A percentile compares a stretch with the other conserved stretches of the same genome.
Conservation (phyloP, 805 yeast species). For the Saturnispora kantuleensis region DNA sequence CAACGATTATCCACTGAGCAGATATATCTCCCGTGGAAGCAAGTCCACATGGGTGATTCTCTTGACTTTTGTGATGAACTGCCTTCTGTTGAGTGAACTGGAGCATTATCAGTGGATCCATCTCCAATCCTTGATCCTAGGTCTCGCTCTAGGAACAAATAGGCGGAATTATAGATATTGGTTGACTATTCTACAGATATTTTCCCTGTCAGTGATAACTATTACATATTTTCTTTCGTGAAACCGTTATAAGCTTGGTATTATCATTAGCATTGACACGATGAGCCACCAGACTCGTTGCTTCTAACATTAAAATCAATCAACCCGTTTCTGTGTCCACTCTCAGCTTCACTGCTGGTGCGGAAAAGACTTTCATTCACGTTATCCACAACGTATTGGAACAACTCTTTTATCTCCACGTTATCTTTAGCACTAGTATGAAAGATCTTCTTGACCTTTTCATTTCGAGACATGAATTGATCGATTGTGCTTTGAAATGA, state of each 20-base stretch:
- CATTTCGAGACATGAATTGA: conserved; percentile 18
- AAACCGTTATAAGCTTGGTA: background rate
- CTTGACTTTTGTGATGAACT: conserved; percentile 1
- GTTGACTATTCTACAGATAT: conserved; percentile 1
- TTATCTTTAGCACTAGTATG: conserved; percentile 67
- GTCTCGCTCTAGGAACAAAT: conserved; percentile 4
- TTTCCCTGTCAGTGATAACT: background rate
- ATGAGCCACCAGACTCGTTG: conserved; percentile 4
- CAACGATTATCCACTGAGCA: conserved; percentile 2
- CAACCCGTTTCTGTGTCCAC: conserved; percentile 13
- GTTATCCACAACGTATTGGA: conserved; percentile 25
- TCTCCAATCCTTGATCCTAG: conserved; percentile 8
- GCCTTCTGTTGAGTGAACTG: background rate
- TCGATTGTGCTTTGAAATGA: conserved; percentile 16
- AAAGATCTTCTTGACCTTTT: conserved; percentile 17
- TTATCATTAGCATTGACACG: conserved; percentile 17
- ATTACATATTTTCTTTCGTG: background rate
- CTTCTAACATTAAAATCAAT: conserved; percentile 17
- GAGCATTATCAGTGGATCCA: background rate
- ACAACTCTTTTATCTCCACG: conserved; percentile 42
- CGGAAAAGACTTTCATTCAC: conserved; percentile 23
- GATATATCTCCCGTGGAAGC: background rate
- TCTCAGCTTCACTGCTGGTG: conserved; percentile 13
- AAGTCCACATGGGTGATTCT: no score
- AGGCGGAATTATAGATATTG: background rate